Conservation (phyloP, 257 asterid species). For the Misopates orontium region DNA sequence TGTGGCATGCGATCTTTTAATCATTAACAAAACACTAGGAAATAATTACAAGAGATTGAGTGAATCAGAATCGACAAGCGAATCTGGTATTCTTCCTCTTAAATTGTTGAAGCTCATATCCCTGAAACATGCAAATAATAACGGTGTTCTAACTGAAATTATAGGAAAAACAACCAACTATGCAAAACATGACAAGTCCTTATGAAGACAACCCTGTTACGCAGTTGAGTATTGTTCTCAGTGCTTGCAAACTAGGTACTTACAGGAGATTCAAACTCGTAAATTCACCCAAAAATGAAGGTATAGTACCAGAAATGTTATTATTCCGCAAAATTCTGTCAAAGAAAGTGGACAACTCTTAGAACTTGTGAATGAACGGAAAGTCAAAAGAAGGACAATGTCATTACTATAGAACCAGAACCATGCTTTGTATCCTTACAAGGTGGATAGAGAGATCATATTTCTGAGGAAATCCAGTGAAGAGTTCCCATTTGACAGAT, state of each 20-base stretch:
- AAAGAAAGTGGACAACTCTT: slow-evolving; percentile 4
- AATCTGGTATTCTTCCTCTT: slow-evolving; percentile 55
- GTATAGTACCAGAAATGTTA: slow-evolving; percentile 74
- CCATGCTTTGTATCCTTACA: slow-evolving; percentile 47
- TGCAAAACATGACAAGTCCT: background rate
- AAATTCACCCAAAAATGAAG: slow-evolving; percentile 52
- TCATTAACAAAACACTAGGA: slow-evolving; percentile 9
- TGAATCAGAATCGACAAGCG: slow-evolving; percentile 50
- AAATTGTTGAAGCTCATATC: slow-evolving; percentile 91
- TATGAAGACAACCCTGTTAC: no score
- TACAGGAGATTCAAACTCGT: slow-evolving; percentile 55
- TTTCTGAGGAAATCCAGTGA: slow-evolving; percentile 57
- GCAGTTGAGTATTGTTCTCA: no score
- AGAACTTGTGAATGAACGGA: slow-evolving; percentile 11
- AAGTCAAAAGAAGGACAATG: background rate
- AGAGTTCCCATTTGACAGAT: slow-evolving; percentile 67
- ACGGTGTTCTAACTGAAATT: no score
- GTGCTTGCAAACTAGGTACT: no score
- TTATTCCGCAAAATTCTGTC: slow-evolving; percentile 73
- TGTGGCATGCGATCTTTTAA: background rate
- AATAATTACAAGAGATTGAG: slow-evolving; percentile 55
- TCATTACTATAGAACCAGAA: slow-evolving; percentile 4
- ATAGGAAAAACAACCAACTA: background rate
- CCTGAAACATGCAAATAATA: slow-evolving; percentile 44
- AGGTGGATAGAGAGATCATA: slow-evolving; percentile 49